Evolutionary conservation across 805 yeast genomes (phyloP), one percentile per base, ranked within the genome.

Genomic region (Groenewaldozyma salmanticensis): DNA sequence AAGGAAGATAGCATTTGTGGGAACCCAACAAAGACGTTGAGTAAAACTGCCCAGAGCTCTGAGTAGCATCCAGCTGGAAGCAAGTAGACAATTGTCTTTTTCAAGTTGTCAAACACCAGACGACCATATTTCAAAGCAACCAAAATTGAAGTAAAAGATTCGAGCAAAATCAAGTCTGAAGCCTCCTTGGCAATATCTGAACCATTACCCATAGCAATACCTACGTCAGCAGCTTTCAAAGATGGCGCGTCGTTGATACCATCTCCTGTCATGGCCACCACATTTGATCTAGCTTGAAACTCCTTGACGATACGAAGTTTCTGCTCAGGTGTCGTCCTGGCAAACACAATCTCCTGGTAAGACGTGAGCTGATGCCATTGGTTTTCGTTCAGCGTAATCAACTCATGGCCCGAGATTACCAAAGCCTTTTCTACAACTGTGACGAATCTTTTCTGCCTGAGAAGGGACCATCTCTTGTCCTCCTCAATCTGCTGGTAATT

Each of bases 171-270:
- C 21, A 48, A 27, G 27, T 46, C 52, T 4, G 52, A 47, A 4
- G 52, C 52, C 27, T 48, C 52, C 34, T 43, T 11, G n/a, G 52
- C 52, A 17, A 48, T 46, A 37, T 48, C 52, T 36, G 46, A 39
- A 7, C 50, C 52, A 4, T 33, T 20, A 7, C 22, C 48, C 29
- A 88, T 87, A 11, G 95, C 80, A 52, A 90, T 85, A 55, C 97
- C 97, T 52, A 88, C 88, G 64, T 88, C 96, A 2, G 97, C 96
- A 52, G 88, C 70, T 59, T 90, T 88, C 52, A 90, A 71, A 4
- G 97, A 96, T n/a, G 97, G 97, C 0, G 97, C 97, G 68, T 88
- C 97, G 60, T 88, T 88, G 11, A 90, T 96, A 64, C 97, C 97
- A 64, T 88, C 97, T 52, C 98, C 98, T n/a, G 97, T 88, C 96